A percentile compares a stretch with the other conserved stretches of the same genome.
phyloP scores from a whole-genome alignment of 305 asterid genomes.

The Coffea humblotiana region DNA sequence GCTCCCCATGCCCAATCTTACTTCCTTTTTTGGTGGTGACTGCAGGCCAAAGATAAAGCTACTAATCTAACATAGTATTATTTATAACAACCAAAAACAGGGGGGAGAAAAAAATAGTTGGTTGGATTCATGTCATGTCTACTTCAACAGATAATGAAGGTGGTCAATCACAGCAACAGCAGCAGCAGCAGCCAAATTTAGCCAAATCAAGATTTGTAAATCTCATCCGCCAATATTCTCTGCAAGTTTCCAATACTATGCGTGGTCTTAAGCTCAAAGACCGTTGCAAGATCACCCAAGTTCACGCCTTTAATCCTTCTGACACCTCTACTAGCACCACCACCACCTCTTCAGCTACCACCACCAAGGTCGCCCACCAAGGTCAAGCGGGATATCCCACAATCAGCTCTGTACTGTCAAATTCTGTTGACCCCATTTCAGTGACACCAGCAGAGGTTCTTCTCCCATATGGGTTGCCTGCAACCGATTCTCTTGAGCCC shows the following conservation, averaged over 20 bases:
- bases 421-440: conserved; percentile 27
- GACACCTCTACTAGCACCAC: conserved; percentile 25
- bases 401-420: conserved; percentile 41
- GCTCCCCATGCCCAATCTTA: not conserved
- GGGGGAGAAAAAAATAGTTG: not conserved
- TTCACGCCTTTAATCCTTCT: conserved; percentile 48
- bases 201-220: conserved; percentile 47
- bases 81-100: not conserved
- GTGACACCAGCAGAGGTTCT: conserved; percentile 28
- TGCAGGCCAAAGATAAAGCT: conserved; percentile 19
- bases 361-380: conserved; percentile 18
- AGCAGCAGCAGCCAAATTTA: conserved; percentile 16
- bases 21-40: conserved; percentile 25
- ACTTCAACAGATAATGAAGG: conserved; percentile 39
- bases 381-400: conserved; percentile 33
- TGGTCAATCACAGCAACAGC: conserved; percentile 22
- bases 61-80: not conserved
- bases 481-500: conserved; percentile 40
- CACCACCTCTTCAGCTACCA: conserved; percentile 9
- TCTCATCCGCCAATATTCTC: conserved; percentile 46
- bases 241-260: conserved; percentile 32
- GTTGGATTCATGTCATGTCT: conserved; percentile 45
- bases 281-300: conserved; percentile 52
- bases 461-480: conserved; percentile 53
- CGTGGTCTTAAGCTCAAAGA: conserved; percentile 52